Percentiles rank a stretch among this genome's conserved stretches.
These are phyloP conservation scores for Geotrichum aggregatum DNA, from an alignment of 1,139 yeast genomes.

Conservation along the genomic window DNA sequence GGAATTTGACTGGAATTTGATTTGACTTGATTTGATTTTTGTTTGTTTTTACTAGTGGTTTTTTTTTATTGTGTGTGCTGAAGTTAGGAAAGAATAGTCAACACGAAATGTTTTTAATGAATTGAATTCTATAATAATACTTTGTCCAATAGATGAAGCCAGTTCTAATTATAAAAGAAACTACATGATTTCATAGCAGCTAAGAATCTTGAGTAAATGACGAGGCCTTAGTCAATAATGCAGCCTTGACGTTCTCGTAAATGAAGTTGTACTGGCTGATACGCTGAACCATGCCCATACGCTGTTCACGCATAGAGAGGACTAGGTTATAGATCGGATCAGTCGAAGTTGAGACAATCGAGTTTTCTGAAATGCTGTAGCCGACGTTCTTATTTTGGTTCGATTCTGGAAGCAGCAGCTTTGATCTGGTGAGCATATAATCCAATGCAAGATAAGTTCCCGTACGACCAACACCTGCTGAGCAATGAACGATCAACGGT, in stretches of 20 bases:
- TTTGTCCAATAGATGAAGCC: too few relatives aligned
- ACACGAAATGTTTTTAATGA: too few relatives aligned
- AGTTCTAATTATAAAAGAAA: too few relatives aligned
- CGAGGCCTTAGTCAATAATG: background rate
- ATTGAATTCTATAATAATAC: too few relatives aligned
- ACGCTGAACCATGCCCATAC: conserved; percentile 70
- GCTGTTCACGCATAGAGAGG: conserved; percentile 46
- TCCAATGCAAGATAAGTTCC: conserved; percentile 75
- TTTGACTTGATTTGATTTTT: background rate
- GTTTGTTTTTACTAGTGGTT: conserved; percentile 2
- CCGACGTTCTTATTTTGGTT: background rate
- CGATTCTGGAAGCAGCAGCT: conserved; percentile 7
- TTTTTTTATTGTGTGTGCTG: background rate
- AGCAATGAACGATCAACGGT: conserved; percentile 61
- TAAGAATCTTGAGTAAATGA: too few relatives aligned
- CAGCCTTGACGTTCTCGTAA: conserved; percentile 37
- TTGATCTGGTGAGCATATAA: conserved; percentile 40
- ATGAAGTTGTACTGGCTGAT: conserved; percentile 53
- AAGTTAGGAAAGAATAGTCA: background rate
- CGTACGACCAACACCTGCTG: conserved; percentile 83
- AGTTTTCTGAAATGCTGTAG: too few relatives aligned
- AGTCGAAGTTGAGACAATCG: conserved; percentile 7
- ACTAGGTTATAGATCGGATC: conserved; percentile 42
- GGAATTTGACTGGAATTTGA: background rate
- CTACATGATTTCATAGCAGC: too few relatives aligned